Evolutionary conservation across 192 early-diverging fungal species (phyloP).

Genomic region (Pilaira anomala): DNA sequence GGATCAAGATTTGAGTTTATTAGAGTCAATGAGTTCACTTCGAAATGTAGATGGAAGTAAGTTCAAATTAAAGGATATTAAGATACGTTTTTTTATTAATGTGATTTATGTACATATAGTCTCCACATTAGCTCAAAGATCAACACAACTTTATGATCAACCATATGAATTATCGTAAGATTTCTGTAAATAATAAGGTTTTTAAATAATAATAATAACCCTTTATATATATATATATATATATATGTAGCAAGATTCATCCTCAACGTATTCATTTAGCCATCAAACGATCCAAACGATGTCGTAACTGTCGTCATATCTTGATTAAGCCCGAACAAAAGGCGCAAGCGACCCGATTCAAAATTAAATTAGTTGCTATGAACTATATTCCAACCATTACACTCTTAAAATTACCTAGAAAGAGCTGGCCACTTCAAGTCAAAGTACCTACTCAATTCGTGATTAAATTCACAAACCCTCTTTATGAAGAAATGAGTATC

Average conservation of each 20-base stretch:
- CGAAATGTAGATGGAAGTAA: conserved; percentile 44
- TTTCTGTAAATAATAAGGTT: no score
- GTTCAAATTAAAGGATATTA: no score
- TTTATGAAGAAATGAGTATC: conserved; percentile 68
- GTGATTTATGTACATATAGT: conserved; percentile 26
- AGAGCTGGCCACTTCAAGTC: conserved; percentile 27
- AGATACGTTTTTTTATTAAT: no score
- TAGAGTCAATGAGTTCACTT: conserved; percentile 31
- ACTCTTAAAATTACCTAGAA: conserved; percentile 45
- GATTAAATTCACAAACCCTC: conserved; percentile 78
- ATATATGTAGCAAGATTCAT: conserved; percentile 45
- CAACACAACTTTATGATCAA: conserved; percentile 61
- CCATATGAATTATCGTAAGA: conserved; percentile 46
- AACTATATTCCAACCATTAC: conserved; percentile 81
- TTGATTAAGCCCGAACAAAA: conserved; percentile 92
- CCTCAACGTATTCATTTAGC: conserved; percentile 86
- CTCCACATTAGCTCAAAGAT: conserved; percentile 58
- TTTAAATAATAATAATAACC: no score
- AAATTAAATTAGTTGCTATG: conserved; percentile 85
- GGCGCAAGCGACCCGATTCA: conserved; percentile 82
- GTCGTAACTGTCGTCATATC: conserved; percentile 83
- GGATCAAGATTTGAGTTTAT: conserved; percentile 31
- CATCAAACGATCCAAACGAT: conserved; percentile 83
- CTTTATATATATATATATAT: background rate
- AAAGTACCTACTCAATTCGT: conserved; percentile 46